phyloP scores from a whole-genome alignment of 495 filamentous ascomycete genomes.

The Aspergillus hancockii region DNA sequence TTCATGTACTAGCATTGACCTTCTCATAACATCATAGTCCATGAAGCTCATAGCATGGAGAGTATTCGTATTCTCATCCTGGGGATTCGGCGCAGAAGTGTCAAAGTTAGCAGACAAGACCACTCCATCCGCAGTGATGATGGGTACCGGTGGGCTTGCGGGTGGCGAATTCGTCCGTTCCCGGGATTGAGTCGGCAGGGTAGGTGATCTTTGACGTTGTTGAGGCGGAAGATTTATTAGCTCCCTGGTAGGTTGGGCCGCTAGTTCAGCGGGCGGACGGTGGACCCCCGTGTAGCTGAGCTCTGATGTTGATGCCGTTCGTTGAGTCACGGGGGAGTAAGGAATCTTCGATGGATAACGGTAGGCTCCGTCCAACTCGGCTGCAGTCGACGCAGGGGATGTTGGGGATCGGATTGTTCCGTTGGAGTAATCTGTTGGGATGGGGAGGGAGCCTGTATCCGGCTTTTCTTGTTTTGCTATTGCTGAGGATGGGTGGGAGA shows the following conservation, averaged over 20 bases:
- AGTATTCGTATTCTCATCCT: neutral
- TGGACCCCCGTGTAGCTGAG: constrained; percentile 38
- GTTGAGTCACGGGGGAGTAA: neutral
- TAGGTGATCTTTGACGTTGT: neutral
- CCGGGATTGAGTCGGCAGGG: neutral
- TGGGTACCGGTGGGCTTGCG: neutral
- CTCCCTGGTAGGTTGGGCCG: constrained; percentile 27
- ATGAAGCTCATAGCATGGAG: constrained; percentile 43
- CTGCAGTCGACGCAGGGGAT: neutral
- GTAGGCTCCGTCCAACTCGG: neutral
- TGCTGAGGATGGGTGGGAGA: neutral
- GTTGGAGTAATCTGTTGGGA: neutral
- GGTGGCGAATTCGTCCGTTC: neutral
- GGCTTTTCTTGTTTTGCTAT: neutral
- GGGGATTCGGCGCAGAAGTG: constrained; percentile 3
- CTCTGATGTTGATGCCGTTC: constrained; percentile 20
- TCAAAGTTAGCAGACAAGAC: constrained; percentile 35
- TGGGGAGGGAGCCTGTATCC: neutral
- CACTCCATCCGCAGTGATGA: constrained; percentile 32
- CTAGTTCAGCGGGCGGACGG: constrained; percentile 32
- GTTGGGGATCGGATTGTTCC: neutral
- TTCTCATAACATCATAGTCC: constrained; percentile 22
- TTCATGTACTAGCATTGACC: constrained; percentile 6
- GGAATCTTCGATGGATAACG: neutral
- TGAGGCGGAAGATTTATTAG: constrained; percentile 33